Conservation (phyloP, 345 rosid species). For the Boechera stricta region DNA sequence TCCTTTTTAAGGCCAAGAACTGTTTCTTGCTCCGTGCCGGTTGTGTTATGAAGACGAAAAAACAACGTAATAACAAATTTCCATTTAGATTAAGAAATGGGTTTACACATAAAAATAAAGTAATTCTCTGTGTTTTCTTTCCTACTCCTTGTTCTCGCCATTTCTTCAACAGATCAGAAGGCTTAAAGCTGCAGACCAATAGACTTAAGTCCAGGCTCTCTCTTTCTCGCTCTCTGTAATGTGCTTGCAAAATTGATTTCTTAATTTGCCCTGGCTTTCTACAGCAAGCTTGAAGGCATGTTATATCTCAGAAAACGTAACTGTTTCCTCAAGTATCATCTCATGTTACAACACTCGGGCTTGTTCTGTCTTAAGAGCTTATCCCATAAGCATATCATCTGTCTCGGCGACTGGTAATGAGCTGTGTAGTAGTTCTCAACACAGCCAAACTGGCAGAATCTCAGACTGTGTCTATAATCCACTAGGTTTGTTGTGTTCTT, state of each 20-base stretch:
- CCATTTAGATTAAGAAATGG: constrained; percentile 27
- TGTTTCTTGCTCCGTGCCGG: constrained; percentile 8
- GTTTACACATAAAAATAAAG: constrained; percentile 31
- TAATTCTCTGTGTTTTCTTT: constrained; percentile 16
- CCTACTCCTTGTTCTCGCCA: constrained; percentile 14
- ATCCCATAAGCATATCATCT: constrained; percentile 93
- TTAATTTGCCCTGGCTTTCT: constrained; percentile 29
- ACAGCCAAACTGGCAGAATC: constrained; percentile 94
- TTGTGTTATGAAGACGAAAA: background rate
- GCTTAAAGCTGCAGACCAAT: constrained; percentile 31
- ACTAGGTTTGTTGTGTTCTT: constrained; percentile 72
- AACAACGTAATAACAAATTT: constrained; percentile 3
- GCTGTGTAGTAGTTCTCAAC: constrained; percentile 83
- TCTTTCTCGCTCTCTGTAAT: constrained; percentile 19
- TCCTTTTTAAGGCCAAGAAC: constrained; percentile 1
- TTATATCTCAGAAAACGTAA: constrained; percentile 20
- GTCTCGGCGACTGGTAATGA: constrained; percentile 95
- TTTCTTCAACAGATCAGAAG: constrained; percentile 16
- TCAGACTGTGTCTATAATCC: constrained; percentile 78
- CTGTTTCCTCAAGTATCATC: constrained; percentile 49
- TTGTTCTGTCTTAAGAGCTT: constrained; percentile 58
- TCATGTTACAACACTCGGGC: constrained; percentile 89
- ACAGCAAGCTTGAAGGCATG: constrained; percentile 29
- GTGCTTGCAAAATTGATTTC: constrained; percentile 38
- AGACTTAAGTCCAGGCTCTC: constrained; percentile 12